Base-by-base conservation (phyloP, 139 green algal species). In the Volvox reticuliferus region DNA sequence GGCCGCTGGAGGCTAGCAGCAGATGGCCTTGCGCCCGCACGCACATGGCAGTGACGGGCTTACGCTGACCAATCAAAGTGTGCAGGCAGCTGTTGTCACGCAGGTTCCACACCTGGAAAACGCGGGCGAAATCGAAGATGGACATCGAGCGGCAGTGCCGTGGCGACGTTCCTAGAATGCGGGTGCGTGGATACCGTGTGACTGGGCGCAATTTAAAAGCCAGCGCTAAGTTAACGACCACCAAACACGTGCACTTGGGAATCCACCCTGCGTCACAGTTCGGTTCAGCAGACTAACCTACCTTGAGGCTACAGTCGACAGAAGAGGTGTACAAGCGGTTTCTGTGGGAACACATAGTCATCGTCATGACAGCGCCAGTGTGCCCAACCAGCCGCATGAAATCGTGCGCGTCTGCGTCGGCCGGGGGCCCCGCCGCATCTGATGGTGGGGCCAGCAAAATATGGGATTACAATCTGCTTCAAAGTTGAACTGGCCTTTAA, bases 311-410 rank as follows among this genome's bases (percentile, higher is more conserved):
- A 84, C 91, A 93, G 93, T 99, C 97, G 0, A 93, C 90, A 24
- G 91, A 93, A 26, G 93, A 92, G 77, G 93, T 96, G 91, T 98
- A 98, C 3, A 98, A 94, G 24, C 92, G 91, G 33, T 92, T 79
- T 13, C 83, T 84, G 21, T 89, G 76, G 26, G 87, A 79, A 67
- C 96, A 92, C 14, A 96, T 24, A 1, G 91, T 88, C 26, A 95
- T 30, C 82, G 87, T 94, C 44, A 98, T 89, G 76, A 99, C 94
- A 0, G 96, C 61, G 28, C 89, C 92, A 2, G 13, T 44, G 93
- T 98, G 96, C 24, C 97, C 97, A 37, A 96, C 97, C 76, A 98
- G 92, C 22, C 93, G 78, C 83, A 92, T 82, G 76, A 71, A 92
- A 24, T 92, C 84, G 50, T 93, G 88, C 86, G 97, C 91, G 22